Evolutionary conservation across 768 basidiomycete species (phyloP), one percentile per base, ranked within the genome.

Genomic region (Sistotremastrum suecicum): DNA sequence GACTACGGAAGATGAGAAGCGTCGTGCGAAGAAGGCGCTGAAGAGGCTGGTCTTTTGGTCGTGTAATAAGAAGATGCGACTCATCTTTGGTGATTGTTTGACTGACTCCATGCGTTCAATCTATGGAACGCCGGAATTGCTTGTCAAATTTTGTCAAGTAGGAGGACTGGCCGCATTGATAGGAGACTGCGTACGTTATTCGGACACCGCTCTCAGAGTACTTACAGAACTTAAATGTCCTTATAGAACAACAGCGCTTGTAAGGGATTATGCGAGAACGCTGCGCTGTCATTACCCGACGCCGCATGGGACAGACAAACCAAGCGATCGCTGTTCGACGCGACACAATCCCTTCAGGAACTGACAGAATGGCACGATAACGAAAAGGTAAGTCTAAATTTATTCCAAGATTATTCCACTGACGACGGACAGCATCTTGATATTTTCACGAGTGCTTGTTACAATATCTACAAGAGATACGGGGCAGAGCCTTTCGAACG

Each of bases 71-170:
- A 41, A 47, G 6, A 50, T 53, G 37, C 54, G 59, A 4, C 4
- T 32, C 8, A 48, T 53, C 2, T 47, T 57, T 6, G 60, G 60
- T 2, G 60, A 60, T 39, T 41, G 56, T 2, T 34, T 61, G 36
- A 55, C 60, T 5, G 56, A 60, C 34, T 49, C 57, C 1, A 58
- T 59, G 56, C 51, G 57, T 4, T 55, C 57, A 2, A 41, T 61
- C 41, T 60, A 60, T 41, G 51, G 53, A 53, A 50, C 49, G 0
- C 49, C 34, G 10, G 39, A 51, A 3, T 36, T 48, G 4, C 47
- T 61, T 4, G 47, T 54, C 35, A 44, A 45, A 29, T 59, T 59
- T 37, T 45, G 48, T 3, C 59, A 58, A 8, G 56, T 55, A 1
- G 59, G 60, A 9, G 59, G 59, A 1, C 44, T 60, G 30, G 50